Conservation (phyloP, 2,329 filamentous ascomycete genomes). For the Ambrosiella cleistominuta region DNA sequence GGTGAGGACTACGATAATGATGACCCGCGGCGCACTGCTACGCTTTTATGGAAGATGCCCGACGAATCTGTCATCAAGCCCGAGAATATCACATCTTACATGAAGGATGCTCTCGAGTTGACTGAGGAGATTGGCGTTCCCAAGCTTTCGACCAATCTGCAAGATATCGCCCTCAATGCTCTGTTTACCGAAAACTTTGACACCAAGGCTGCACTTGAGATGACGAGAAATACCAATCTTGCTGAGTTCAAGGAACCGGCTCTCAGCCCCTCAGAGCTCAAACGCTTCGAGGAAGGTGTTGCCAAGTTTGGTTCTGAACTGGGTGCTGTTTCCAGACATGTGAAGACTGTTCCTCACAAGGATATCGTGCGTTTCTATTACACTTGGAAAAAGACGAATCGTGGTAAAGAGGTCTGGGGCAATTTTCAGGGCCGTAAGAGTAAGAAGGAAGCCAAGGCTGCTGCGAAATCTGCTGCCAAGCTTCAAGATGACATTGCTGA, state of each 20-base stretch:
- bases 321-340: slow-evolving; percentile 63
- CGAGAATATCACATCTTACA: slow-evolving; percentile 56
- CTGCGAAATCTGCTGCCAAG: slow-evolving; percentile 53
- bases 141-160: slow-evolving; percentile 64
- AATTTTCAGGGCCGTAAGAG: slow-evolving; percentile 74
- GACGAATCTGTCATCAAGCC: slow-evolving; percentile 32
- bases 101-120: slow-evolving; percentile 48
- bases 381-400: slow-evolving; percentile 88
- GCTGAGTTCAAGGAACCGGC: slow-evolving; percentile 71
- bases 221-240: slow-evolving; percentile 49
- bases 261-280: slow-evolving; percentile 58
- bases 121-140: slow-evolving; percentile 53
- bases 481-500: slow-evolving; percentile 85
- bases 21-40: slow-evolving; percentile 58
- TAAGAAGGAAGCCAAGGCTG: slow-evolving; percentile 68
- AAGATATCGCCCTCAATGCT: slow-evolving; percentile 64
- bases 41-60: slow-evolving; percentile 63
- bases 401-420: slow-evolving; percentile 77
- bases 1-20: slow-evolving; percentile 60
- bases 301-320: slow-evolving; percentile 83
- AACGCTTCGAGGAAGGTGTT: slow-evolving; percentile 84
- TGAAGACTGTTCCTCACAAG: slow-evolving; percentile 57
- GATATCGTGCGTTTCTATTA: slow-evolving; percentile 89
- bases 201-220: slow-evolving; percentile 48
- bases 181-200: slow-evolving; percentile 59